A percentile compares a stretch with the other conserved stretches of the same genome.
Evolutionary conservation across 2,329 filamentous ascomycete genomes (phyloP).

Genomic region (Nannizziopsis barbatae): DNA sequence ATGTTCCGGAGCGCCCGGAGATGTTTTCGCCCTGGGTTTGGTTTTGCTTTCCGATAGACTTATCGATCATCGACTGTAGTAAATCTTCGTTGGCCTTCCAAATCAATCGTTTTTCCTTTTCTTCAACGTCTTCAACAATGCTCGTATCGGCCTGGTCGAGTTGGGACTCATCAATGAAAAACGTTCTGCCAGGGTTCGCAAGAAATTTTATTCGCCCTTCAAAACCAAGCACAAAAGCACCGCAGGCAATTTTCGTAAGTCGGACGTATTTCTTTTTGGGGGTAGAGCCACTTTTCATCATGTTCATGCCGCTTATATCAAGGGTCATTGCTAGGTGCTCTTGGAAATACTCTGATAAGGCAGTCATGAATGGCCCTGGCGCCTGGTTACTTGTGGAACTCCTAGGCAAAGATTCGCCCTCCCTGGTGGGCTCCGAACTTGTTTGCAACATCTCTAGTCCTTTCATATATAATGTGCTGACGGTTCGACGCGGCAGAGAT

Average conservation of each 20-base stretch:
- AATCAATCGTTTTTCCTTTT: conserved; percentile 17
- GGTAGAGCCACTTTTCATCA: background rate
- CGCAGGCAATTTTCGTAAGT: conserved; percentile 30
- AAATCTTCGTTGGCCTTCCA: conserved; percentile 26
- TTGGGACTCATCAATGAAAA: conserved; percentile 16
- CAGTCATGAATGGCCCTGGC: conserved; percentile 19
- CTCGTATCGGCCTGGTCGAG: conserved; percentile 16
- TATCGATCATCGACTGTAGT: conserved; percentile 24
- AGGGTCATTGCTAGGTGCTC: conserved; percentile 33
- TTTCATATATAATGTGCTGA: conserved; percentile 19
- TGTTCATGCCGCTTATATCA: conserved; percentile 18
- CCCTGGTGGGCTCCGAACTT: conserved; percentile 1
- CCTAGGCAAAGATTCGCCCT: conserved; percentile 10
- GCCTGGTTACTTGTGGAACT: background rate
- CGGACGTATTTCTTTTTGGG: conserved; percentile 20
- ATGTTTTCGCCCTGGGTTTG: background rate
- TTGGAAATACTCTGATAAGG: conserved; percentile 28
- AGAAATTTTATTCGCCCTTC: conserved; percentile 33
- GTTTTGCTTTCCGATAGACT: conserved; percentile 18
- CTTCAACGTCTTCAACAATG: conserved; percentile 13
- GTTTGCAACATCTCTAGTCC: conserved; percentile 8
- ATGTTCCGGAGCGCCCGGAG: background rate
- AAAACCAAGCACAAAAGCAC: conserved; percentile 29
- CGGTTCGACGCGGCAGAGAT: conserved; percentile 23
- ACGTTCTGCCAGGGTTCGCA: conserved; percentile 16